Conservation (phyloP, 1,284 basidiomycete genomes). For the Boletus smithii region DNA sequence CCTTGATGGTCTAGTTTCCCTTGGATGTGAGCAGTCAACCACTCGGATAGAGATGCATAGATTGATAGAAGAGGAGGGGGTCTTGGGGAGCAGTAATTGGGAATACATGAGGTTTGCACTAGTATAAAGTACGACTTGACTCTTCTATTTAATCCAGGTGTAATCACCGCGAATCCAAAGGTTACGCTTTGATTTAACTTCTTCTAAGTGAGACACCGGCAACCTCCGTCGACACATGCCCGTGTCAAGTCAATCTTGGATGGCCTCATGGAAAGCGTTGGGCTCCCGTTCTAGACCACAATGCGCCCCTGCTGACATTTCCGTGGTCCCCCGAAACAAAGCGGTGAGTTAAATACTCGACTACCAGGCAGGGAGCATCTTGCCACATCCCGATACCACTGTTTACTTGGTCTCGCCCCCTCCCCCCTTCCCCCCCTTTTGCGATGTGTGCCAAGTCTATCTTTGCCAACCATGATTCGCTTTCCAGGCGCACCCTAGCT, state of each 20-base stretch:
- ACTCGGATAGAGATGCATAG: no score
- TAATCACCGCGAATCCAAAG: conserved; percentile 22
- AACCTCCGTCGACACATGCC: conserved; percentile 14
- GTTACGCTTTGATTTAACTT: neutral
- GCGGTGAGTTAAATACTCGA: conserved; percentile 29
- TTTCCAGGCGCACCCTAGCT: conserved; percentile 3
- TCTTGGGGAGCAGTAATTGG: neutral
- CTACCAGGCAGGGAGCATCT: neutral
- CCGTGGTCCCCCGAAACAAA: conserved; percentile 6
- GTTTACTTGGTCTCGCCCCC: neutral
- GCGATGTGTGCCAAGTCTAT: conserved; percentile 18
- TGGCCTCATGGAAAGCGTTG: conserved; percentile 19
- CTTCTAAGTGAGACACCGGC: conserved; percentile 13
- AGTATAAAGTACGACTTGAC: neutral
- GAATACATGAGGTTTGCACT: neutral
- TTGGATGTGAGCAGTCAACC: no score
- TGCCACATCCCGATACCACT: neutral
- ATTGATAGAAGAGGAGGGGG: neutral
- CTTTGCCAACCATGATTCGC: conserved; percentile 5
- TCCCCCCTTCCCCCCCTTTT: neutral
- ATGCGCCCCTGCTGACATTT: conserved; percentile 19
- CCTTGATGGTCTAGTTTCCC: neutral
- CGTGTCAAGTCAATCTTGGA: conserved; percentile 13
- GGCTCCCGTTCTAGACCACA: conserved; percentile 23
- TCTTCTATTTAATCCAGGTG: conserved; percentile 2